These are phyloP conservation scores for Fraxinus cuspidata DNA, from an alignment of 257 asterid genomes.

Conservation along the genomic window DNA sequence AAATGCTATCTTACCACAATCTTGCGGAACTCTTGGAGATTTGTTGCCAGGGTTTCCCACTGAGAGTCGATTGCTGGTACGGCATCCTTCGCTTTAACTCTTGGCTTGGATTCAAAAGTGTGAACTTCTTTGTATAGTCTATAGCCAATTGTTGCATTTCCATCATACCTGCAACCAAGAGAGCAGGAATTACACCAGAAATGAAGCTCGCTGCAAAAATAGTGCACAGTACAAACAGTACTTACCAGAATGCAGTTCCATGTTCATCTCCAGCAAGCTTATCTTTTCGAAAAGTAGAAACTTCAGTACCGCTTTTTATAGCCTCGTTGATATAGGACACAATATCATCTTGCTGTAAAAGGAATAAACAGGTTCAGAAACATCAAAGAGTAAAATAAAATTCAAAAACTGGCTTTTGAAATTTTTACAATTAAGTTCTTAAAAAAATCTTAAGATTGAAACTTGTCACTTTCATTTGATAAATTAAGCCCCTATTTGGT, in stretches of 20 bases:
- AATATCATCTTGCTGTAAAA: slow-evolving; percentile 71
- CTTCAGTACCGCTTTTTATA: slow-evolving; percentile 47
- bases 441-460: not conserved
- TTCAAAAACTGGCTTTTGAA: slow-evolving; percentile 14
- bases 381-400: slow-evolving; percentile 18
- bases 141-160: slow-evolving; percentile 60
- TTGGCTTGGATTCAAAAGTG: slow-evolving; percentile 32
- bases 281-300: slow-evolving; percentile 57
- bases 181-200: slow-evolving; percentile 22
- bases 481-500: not conserved
- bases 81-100: slow-evolving; percentile 34
- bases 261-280: slow-evolving; percentile 70
- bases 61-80: slow-evolving; percentile 39
- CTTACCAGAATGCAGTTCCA: slow-evolving; percentile 72
- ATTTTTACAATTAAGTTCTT: slow-evolving; percentile 4
- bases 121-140: slow-evolving; percentile 80
- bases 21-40: slow-evolving; percentile 69
- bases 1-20: slow-evolving; percentile 54
- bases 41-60: slow-evolving; percentile 92
- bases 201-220: slow-evolving; percentile 10
- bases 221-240: slow-evolving; percentile 1
- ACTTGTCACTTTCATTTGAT: not conserved
- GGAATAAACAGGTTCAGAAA: not conserved
- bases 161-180: slow-evolving; percentile 73
- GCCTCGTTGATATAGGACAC: slow-evolving; percentile 55